These are phyloP conservation scores for Monosporascus sp. DNA, from an alignment of 2,329 filamentous ascomycete genomes.

Conservation along the genomic window DNA sequence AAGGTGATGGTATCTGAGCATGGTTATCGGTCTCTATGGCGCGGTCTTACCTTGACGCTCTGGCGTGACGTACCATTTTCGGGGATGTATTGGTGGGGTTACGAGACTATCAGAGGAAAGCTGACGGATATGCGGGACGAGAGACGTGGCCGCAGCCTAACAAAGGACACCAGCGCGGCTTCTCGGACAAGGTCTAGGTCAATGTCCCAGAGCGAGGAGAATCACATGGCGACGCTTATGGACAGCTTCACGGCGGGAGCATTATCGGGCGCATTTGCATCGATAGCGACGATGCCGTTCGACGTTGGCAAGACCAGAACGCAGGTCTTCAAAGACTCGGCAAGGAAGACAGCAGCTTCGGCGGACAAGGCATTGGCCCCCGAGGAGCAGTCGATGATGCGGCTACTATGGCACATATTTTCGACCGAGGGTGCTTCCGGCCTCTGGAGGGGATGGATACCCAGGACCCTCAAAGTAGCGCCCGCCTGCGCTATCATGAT, in stretches of 20 bases:
- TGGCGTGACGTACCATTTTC: constrained; percentile 98
- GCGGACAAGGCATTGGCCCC: constrained; percentile 41
- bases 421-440: constrained; percentile 74
- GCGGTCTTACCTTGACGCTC: constrained; percentile 81
- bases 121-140: constrained; percentile 65
- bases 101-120: constrained; percentile 72
- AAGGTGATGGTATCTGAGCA: constrained; percentile 71
- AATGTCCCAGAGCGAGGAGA: constrained; percentile 60
- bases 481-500: constrained; percentile 99
- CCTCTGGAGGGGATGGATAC: constrained; percentile 87
- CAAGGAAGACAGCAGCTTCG: constrained; percentile 22
- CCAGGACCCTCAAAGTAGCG: constrained; percentile 87
- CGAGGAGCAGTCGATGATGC: constrained; percentile 72
- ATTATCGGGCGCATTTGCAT: constrained; percentile 75
- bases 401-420: constrained; percentile 88
- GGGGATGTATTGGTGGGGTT: constrained; percentile 96
- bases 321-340: constrained; percentile 67
- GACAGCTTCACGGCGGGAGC: constrained; percentile 90
- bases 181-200: constrained; percentile 39
- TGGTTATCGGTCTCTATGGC: constrained; percentile 82
- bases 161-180: constrained; percentile 25
- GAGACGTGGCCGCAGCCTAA: constrained; percentile 36
- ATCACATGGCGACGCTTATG: constrained; percentile 70
- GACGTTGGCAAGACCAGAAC: constrained; percentile 96
- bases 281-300: constrained; percentile 87